phyloP scores from a whole-genome alignment of 345 rosid species.

The Sisymbrium irio region DNA sequence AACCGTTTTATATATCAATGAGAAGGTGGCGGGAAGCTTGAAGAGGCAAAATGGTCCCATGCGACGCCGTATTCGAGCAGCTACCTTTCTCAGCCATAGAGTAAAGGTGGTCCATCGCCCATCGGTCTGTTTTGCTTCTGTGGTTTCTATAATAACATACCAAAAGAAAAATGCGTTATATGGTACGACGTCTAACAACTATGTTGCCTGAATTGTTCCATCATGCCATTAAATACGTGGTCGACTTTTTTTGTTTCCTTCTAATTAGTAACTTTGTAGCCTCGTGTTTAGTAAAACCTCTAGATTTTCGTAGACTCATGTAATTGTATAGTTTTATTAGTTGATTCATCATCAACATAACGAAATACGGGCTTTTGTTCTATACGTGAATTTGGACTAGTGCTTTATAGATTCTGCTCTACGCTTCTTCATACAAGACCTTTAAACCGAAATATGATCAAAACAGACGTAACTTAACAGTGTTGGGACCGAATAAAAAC shows the following conservation, averaged over 20 bases:
- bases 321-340: neutral
- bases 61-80: constrained; percentile 27
- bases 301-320: neutral
- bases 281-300: neutral
- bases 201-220: constrained; percentile 26
- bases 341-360: neutral
- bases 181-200: constrained; percentile 32
- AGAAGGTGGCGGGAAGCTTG: constrained; percentile 30
- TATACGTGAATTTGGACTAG: neutral
- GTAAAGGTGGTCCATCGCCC: constrained; percentile 20
- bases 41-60: constrained; percentile 27
- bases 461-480: neutral
- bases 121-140: neutral
- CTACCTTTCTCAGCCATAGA: constrained; percentile 21
- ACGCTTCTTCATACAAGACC: neutral
- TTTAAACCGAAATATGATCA: neutral
- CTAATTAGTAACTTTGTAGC: neutral
- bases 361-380: neutral
- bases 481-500: neutral
- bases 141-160: constrained; percentile 17
- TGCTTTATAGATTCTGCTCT: neutral
- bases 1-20: neutral
- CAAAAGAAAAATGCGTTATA: constrained; percentile 1
- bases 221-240: constrained; percentile 1
- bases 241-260: neutral